These are phyloP conservation scores for Alternaria tenuissima DNA, from an alignment of 2,329 filamentous ascomycete genomes.

Conservation along the genomic window DNA sequence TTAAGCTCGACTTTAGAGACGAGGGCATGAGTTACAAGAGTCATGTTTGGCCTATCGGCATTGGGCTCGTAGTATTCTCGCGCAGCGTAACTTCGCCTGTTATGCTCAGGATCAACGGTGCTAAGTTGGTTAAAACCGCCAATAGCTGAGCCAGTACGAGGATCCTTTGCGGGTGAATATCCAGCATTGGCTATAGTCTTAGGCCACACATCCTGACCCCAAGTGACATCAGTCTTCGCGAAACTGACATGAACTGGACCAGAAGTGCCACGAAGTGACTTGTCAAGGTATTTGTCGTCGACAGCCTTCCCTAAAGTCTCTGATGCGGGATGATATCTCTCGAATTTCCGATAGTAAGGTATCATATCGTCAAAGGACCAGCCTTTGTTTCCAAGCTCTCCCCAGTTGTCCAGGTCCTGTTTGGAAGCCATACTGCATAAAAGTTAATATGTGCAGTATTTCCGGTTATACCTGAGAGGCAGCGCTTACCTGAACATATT, in stretches of 20 bases:
- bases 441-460: not conserved
- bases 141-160: slow-evolving; percentile 37
- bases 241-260: slow-evolving; percentile 41
- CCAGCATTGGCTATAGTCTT: slow-evolving; percentile 37
- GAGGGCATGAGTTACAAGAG: slow-evolving; percentile 58
- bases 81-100: slow-evolving; percentile 47
- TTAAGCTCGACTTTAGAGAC: slow-evolving; percentile 59
- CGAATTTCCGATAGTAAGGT: slow-evolving; percentile 49
- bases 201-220: slow-evolving; percentile 39
- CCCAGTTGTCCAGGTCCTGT: slow-evolving; percentile 52
- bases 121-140: slow-evolving; percentile 44
- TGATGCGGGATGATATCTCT: slow-evolving; percentile 42
- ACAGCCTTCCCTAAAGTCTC: slow-evolving; percentile 29
- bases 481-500: slow-evolving; percentile 30
- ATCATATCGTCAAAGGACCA: slow-evolving; percentile 49
- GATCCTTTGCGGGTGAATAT: slow-evolving; percentile 34
- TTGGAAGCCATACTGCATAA: slow-evolving; percentile 33
- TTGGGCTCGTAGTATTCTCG: slow-evolving; percentile 50
- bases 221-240: slow-evolving; percentile 30
- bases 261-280: slow-evolving; percentile 30
- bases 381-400: slow-evolving; percentile 48
- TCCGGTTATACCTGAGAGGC: not conserved
- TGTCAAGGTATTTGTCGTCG: slow-evolving; percentile 38
- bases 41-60: slow-evolving; percentile 54
- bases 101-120: slow-evolving; percentile 36